Evolutionary conservation across 768 basidiomycete genomes (phyloP), one percentile per base, ranked within the genome.

Genomic region (Hirschioporus abietinus): DNA sequence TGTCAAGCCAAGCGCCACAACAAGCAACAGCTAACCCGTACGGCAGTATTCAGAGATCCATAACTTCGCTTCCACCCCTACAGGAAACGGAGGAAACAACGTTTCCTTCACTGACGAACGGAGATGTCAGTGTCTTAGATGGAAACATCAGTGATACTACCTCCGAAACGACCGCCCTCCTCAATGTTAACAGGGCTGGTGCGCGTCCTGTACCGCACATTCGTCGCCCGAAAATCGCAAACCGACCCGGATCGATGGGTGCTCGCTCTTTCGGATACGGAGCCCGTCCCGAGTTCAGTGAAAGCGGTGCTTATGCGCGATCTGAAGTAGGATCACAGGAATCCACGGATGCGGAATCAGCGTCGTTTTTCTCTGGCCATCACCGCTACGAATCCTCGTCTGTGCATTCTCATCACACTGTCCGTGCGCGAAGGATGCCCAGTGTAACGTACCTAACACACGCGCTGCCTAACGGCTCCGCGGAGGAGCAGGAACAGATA

Each of bases 321-420:
- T 23, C 57, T 60, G 64, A 30, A 10, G 35, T 17, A 25, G 66
- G 34, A 42, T 52, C 66, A 24, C 64, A 52, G 27, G 66, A 17
- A 63, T 26, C 30, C 35, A 25, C 34, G 64, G 59, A 64, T 23
- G 70, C 65, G 60, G 66, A 61, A n/a, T 70, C 74, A 64, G 34
- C n/a, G 24, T 24, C 63, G 18, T 75, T 75, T 63, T 66, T 71
- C 12, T 67, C 68, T 12, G 71, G 72, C 9, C 73, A 75, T 63
- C 75, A 75, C 58, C 66, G 74, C 6, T 71, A 74, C 66, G 75
- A 76, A 66, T 25, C 64, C 60, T 72, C 72, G 58, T 58, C 52
- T 24, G 30, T 66, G 61, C 75, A 75, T 63, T 66, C 68, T 0
- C 74, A 74, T 65, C 71, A 72, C 34, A 68, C 25, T 65, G 65